Evolutionary conservation across 495 filamentous ascomycete genomes (phyloP).

Genomic region (Xylaria scruposa): DNA sequence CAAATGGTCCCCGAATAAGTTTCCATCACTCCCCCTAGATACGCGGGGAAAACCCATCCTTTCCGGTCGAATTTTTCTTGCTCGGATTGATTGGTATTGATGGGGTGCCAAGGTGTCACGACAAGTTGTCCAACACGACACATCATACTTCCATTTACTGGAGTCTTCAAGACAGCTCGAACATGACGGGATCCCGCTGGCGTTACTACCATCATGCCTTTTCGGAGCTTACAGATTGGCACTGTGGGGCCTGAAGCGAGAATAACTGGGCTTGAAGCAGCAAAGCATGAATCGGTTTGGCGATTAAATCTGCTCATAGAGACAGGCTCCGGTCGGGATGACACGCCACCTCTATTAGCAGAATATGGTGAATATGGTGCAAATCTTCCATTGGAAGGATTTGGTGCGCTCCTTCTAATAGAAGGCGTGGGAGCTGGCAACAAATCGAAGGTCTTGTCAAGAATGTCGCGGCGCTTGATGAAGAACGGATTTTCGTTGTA

Average conservation of each 20-base stretch:
- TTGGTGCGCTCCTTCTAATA: too few relatives aligned
- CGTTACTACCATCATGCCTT: constrained; percentile 46
- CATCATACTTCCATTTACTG: constrained; percentile 32
- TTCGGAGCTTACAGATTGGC: constrained; percentile 35
- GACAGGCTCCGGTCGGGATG: too few relatives aligned
- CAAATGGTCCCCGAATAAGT: constrained; percentile 49
- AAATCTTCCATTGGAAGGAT: neutral
- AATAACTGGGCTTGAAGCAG: constrained; percentile 40
- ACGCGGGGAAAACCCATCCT: constrained; percentile 46
- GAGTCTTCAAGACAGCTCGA: constrained; percentile 46
- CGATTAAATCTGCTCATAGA: neutral
- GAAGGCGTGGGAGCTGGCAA: constrained; percentile 48
- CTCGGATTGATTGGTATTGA: constrained; percentile 27
- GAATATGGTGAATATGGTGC: too few relatives aligned
- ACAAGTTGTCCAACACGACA: constrained; percentile 35
- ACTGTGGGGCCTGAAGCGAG: constrained; percentile 37
- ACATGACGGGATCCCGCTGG: constrained; percentile 45
- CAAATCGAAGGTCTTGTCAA: constrained; percentile 48
- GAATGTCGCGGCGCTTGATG: constrained; percentile 41
- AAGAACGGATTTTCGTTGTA: constrained; percentile 52
- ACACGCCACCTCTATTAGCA: too few relatives aligned
- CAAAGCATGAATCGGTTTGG: constrained; percentile 42
- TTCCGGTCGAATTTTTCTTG: neutral
- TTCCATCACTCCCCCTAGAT: constrained; percentile 30
- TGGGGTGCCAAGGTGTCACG: constrained; percentile 54